A percentile compares a stretch with the other conserved stretches of the same genome.
Conservation (phyloP, 306 rosid genomes). For the Dalbergia oliveri region DNA sequence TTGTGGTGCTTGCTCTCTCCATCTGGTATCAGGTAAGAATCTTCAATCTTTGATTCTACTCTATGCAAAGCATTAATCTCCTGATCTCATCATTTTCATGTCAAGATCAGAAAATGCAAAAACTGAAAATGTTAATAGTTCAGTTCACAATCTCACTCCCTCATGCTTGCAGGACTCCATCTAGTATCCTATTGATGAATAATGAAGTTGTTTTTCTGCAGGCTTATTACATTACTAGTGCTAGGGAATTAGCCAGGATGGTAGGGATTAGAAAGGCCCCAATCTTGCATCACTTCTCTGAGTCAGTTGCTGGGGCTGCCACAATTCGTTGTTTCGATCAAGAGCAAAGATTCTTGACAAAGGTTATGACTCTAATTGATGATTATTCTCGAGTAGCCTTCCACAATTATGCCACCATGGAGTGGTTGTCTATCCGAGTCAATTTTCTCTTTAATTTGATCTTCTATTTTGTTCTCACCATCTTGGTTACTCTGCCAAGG, state of each 20-base stretch:
- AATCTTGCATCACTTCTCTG: slow-evolving; percentile 83
- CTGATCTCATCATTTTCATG: no score
- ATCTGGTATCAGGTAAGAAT: slow-evolving; percentile 73
- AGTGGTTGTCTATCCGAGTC: slow-evolving; percentile 80
- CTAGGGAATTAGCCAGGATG: slow-evolving; percentile 86
- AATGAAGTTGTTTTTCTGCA: slow-evolving; percentile 41
- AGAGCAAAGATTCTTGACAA: slow-evolving; percentile 63
- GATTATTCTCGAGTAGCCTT: slow-evolving; percentile 78
- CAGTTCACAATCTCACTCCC: slow-evolving; percentile 20
- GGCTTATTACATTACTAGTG: slow-evolving; percentile 80
- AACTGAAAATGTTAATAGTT: no score
- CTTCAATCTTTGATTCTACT: no score
- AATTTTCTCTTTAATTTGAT: slow-evolving; percentile 78
- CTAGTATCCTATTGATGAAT: slow-evolving; percentile 32
- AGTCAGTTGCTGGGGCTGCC: slow-evolving; percentile 68
- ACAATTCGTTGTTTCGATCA: slow-evolving; percentile 80
- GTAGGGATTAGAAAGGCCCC: slow-evolving; percentile 83
- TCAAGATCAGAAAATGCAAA: no score
- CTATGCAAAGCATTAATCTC: no score
- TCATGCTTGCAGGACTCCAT: not conserved
- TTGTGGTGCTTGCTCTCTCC: slow-evolving; percentile 65
- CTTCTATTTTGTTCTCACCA: slow-evolving; percentile 64
- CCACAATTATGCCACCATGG: slow-evolving; percentile 83
- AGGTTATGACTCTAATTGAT: slow-evolving; percentile 60
- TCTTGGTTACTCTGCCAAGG: slow-evolving; percentile 73